Evolutionary conservation across 768 basidiomycete species (phyloP).

Genomic region (Boletus bicolor): DNA sequence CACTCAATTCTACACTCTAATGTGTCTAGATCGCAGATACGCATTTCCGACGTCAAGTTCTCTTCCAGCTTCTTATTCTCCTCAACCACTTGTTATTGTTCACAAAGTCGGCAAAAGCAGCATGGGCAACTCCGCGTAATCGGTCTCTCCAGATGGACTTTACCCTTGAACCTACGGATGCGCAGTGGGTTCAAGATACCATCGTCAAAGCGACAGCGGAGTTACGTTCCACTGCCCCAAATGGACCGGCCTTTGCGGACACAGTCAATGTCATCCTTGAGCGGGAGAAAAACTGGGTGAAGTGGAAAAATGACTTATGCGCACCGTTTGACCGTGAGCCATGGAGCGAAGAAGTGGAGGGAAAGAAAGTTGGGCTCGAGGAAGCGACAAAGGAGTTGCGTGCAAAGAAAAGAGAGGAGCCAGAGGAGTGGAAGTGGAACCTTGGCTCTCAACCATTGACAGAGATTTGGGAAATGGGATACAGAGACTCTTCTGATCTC

Average conservation of each 20-base stretch:
- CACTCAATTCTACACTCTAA: conserved; percentile 10
- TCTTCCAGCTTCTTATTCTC: conserved; percentile 81
- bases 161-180: conserved; percentile 61
- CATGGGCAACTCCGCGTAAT: conserved; percentile 63
- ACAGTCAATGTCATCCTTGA: conserved; percentile 70
- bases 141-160: conserved; percentile 84
- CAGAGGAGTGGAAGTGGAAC: conserved; percentile 59
- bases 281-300: conserved; percentile 86
- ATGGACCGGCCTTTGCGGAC: conserved; percentile 72
- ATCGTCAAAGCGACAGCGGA: conserved; percentile 51
- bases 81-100: conserved; percentile 72
- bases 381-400: conserved; percentile 56
- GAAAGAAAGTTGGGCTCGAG: conserved; percentile 52
- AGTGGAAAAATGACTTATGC: conserved; percentile 85
- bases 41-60: conserved; percentile 88
- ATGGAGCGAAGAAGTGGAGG: conserved; percentile 49
- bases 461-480: conserved; percentile 84
- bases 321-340: conserved; percentile 74
- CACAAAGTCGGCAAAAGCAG: conserved; percentile 61
- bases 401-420: conserved; percentile 52
- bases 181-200: conserved; percentile 75
- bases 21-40: conserved; percentile 74
- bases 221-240: conserved; percentile 72
- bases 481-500: conserved; percentile 58
- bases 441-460: conserved; percentile 70